Percentiles rank a stretch among this genome's conserved stretches.
Evolutionary conservation across 768 basidiomycete species (phyloP).

Genomic region (Amanita exitialis): DNA sequence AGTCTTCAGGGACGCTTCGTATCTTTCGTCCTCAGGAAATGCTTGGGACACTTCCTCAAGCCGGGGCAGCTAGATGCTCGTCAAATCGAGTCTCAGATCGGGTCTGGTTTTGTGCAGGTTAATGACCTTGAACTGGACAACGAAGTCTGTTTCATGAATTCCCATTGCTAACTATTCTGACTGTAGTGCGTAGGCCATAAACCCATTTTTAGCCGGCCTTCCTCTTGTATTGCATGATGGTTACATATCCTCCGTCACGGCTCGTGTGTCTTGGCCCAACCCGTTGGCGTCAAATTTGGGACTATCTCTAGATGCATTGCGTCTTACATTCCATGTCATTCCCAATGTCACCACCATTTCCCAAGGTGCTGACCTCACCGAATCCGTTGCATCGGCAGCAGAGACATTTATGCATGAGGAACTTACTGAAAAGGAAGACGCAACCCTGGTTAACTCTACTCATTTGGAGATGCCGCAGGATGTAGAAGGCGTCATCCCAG

Average conservation of each 20-base stretch:
- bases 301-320: constrained; percentile 56
- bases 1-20: constrained; percentile 81
- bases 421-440: constrained; percentile 61
- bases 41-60: constrained; percentile 77
- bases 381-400: constrained; percentile 77
- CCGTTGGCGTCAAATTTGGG: constrained; percentile 67
- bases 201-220: constrained; percentile 50
- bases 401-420: constrained; percentile 84
- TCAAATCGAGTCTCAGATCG: constrained; percentile 87
- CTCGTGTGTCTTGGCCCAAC: constrained; percentile 79
- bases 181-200: constrained; percentile 55
- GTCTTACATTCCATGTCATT: constrained; percentile 51
- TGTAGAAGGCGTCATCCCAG: constrained; percentile 47
- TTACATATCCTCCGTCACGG: constrained; percentile 63
- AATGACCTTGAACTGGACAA: constrained; percentile 74
- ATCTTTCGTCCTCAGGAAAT: constrained; percentile 77
- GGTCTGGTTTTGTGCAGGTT: constrained; percentile 83
- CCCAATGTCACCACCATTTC: constrained; percentile 15
- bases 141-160: constrained; percentile 37
- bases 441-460: constrained; percentile 59
- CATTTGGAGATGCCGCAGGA: constrained; percentile 28
- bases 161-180: constrained; percentile 10
- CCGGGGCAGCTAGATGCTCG: constrained; percentile 82
- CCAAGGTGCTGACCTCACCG: constrained; percentile 40
- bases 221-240: constrained; percentile 67